Conservation (phyloP, 768 basidiomycete genomes). For the Porpolomopsis calyptriformis region DNA sequence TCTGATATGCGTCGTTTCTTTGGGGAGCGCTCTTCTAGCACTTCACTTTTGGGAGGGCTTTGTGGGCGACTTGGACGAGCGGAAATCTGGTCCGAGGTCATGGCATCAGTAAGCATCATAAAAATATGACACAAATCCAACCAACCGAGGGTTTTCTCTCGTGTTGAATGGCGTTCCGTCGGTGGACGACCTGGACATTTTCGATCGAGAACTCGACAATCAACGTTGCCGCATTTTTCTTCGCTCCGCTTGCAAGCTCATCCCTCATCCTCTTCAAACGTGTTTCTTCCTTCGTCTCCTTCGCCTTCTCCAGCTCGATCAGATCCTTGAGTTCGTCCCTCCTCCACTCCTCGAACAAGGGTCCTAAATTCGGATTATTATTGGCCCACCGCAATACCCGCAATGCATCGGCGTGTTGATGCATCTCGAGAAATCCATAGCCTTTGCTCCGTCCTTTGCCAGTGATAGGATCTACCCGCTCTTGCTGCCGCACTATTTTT, state of each 20-base stretch:
- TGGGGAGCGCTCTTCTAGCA: constrained; percentile 20
- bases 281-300: constrained; percentile 36
- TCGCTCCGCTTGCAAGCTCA: constrained; percentile 37
- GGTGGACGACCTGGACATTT: constrained; percentile 81
- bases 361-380: constrained; percentile 61
- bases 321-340: constrained; percentile 62
- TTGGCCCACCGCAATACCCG: constrained; percentile 91
- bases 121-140: not conserved
- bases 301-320: constrained; percentile 42
- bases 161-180: constrained; percentile 47
- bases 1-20: constrained; percentile 31
- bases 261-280: constrained; percentile 50
- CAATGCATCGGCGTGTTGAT: constrained; percentile 79
- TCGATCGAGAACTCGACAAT: constrained; percentile 97
- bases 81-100: not conserved
- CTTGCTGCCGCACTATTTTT: constrained; percentile 84
- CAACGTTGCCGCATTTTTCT: constrained; percentile 39
- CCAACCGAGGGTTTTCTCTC: constrained; percentile 24
- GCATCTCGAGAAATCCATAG: constrained; percentile 92
- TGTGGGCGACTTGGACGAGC: not conserved
- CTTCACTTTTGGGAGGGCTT: not conserved
- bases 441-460: constrained; percentile 85
- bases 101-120: not conserved
- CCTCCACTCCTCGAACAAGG: constrained; percentile 75
- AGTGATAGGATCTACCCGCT: constrained; percentile 81